Percentiles rank a stretch among this genome's conserved stretches.
Conservation (phyloP, 208 protist genomes). For the Leptomonas pyrrhocoris region DNA sequence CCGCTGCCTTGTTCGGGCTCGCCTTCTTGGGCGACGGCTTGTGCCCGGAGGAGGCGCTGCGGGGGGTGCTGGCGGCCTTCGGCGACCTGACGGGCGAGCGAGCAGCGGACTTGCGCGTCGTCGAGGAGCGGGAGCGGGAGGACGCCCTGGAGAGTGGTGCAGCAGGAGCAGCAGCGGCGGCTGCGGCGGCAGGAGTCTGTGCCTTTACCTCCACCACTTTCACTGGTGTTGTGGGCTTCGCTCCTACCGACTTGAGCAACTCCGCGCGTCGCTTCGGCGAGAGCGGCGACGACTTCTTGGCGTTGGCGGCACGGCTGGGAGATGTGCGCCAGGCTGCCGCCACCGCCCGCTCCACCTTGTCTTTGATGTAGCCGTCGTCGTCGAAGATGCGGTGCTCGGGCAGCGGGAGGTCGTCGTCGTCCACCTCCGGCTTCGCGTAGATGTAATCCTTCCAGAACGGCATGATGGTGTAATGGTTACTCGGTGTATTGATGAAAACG, state of each 20-base stretch:
- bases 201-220: not conserved
- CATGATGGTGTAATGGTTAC: slow-evolving; percentile 33
- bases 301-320: slow-evolving; percentile 7
- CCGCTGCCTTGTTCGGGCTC: slow-evolving; percentile 1
- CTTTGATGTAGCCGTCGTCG: slow-evolving; percentile 68
- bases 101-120: slow-evolving; percentile 12
- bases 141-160: not conserved
- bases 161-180: not conserved
- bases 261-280: slow-evolving; percentile 18
- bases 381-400: slow-evolving; percentile 86
- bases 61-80: slow-evolving; percentile 10
- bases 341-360: slow-evolving; percentile 12
- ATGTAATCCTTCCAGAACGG: slow-evolving; percentile 80
- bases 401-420: slow-evolving; percentile 85
- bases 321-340: slow-evolving; percentile 15
- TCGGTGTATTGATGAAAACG: not conserved
- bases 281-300: slow-evolving; percentile 31
- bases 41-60: slow-evolving; percentile 17
- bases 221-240: slow-evolving; percentile 23
- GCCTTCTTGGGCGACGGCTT: slow-evolving; percentile 23
- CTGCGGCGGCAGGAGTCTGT: not conserved
- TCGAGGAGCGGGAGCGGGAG: slow-evolving; percentile 11
- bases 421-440: slow-evolving; percentile 70
- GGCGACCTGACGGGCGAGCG: slow-evolving; percentile 8
- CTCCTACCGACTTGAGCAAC: slow-evolving; percentile 29